Base-by-base conservation (phyloP, 2,329 filamentous ascomycete genomes). In the Ustulina deusta region DNA sequence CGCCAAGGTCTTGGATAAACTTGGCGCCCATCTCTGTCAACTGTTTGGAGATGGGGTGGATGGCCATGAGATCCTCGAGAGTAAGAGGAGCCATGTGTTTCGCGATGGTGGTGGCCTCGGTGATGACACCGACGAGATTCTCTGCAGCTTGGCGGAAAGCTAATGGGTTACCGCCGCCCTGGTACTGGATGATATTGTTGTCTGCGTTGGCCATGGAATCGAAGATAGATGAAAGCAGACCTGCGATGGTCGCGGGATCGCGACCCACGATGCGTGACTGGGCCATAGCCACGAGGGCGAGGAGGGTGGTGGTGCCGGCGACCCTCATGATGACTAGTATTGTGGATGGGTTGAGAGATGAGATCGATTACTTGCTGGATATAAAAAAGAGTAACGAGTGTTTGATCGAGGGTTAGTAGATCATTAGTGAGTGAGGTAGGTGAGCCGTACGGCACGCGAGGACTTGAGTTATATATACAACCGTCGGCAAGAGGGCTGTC, bases 321-420 rank as follows among this genome's bases (percentile, higher is more conserved):
- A 66, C 3, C 56, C 58, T 73, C 74, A 75, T 74, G 58, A 13
- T 66, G 64, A 48, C 15, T 22, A 11, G 17, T 48, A 17, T 46
- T 42, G 36, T 46, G 9, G 22, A 7, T 46, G 27, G 3, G 7
- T 58, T 27, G 6, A 20, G 38, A 36, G 1, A 51, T 1, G 15
- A 36, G 13, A 17, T 46, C 3, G 6, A 29, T 49, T n/a, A n/a
- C n/a, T n/a, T n/a, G n/a, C 22, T 29, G 38, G 11, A 3, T 27
- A 29, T 13, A 48, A 48, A 13, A 29, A 49, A 32, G 7, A 17
- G 17, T 27, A 27, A 13, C 11, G 2, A 27, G 27, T 42, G 22
- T 29, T 29, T 27, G 22, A n/a, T 29, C 15, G 54, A 42, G 15
- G 2, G 9, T 9, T 5, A 2, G 3, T 9, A 6, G 13, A 25